A percentile compares a stretch with the other conserved stretches of the same genome.
Conservation (phyloP, 1,139 yeast genomes). For the Arxiozyma heterogenica region DNA sequence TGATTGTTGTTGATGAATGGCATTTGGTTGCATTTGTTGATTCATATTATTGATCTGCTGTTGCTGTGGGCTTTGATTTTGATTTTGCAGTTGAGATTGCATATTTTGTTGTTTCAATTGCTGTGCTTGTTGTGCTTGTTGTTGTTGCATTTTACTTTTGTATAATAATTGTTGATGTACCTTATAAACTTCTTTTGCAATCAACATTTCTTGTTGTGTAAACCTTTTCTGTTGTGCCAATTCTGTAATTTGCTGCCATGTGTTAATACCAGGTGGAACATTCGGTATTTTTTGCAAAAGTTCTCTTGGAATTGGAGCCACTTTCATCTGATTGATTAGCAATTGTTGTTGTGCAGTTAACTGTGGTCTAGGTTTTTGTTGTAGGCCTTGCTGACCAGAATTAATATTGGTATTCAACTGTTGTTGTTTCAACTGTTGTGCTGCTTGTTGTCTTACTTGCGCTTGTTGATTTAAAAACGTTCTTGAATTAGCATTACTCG, state of each 20-base stretch:
- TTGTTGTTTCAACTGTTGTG: conserved; percentile 26
- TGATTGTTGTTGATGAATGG: conserved; percentile 10
- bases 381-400: conserved; percentile 20
- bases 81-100: conserved; percentile 20
- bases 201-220: conserved; percentile 32
- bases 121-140: conserved; percentile 13
- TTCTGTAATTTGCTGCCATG: conserved; percentile 78
- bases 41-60: conserved; percentile 16
- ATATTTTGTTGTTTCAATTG: conserved; percentile 14
- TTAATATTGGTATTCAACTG: conserved; percentile 24
- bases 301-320: conserved; percentile 67
- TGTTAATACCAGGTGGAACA: conserved; percentile 70
- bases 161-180: conserved; percentile 31
- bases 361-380: conserved; percentile 22
- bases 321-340: conserved; percentile 37
- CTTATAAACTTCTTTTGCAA: conserved; percentile 33
- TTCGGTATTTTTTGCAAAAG: conserved; percentile 64
- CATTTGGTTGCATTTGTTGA: conserved; percentile 16
- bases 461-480: conserved; percentile 43
- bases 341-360: conserved; percentile 31
- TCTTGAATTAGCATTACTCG: conserved; percentile 30
- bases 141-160: conserved; percentile 27
- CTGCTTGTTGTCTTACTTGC: conserved; percentile 41
- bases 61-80: conserved; percentile 16
- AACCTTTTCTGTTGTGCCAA: conserved; percentile 45